Evolutionary conservation across 2,329 filamentous ascomycete genomes (phyloP), one percentile per base, ranked within the genome.

Genomic region (Shiraia bambusicola): DNA sequence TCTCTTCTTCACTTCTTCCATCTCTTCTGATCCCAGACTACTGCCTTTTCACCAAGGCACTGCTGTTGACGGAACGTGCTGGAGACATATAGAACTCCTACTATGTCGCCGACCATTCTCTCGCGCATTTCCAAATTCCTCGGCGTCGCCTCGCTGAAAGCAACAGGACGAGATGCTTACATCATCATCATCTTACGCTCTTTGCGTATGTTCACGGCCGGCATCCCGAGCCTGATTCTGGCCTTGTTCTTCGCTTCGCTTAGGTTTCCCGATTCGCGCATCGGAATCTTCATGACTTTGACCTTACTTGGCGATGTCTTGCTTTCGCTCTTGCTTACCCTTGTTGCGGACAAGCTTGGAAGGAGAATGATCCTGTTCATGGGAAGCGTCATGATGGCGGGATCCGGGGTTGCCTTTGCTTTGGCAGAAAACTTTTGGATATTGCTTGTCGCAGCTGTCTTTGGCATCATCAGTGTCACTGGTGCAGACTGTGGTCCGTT

Each of bases 161-260:
- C 55, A n/a, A 63, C 61, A 7, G 65, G 65, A 45, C 47, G 50
- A 30, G 66, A 69, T 60, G 65, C 64, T 13, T 67, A 67, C 42
- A 55, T 70, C 31, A 64, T 71, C 35, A 82, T 83, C 50, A 50
- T 47, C 3, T 47, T 66, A 17, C 61, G 64, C 24, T 61, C 54
- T 12, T 34, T 64, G 19, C 62, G 64, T 45, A 66, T 67, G 63
- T 66, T 67, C 42, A 57, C 55, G 1, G 61, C 64, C n/a, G 64
- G 64, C 24, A 67, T 67, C 14, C 64, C 64, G 2, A 60, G 61
- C 9, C 58, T 71, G 15, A 66, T 70, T 26, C 55, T 71, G 6
- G 67, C 65, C 1, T 50, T 69, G 16, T 69, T 68, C 60, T 69
- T 71, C 46, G 52, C 65, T 16, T 59, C 59, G 3, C 59, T 70